Base-by-base conservation (phyloP, 768 basidiomycete species). In the Chalciporus pseudorubinellus region DNA sequence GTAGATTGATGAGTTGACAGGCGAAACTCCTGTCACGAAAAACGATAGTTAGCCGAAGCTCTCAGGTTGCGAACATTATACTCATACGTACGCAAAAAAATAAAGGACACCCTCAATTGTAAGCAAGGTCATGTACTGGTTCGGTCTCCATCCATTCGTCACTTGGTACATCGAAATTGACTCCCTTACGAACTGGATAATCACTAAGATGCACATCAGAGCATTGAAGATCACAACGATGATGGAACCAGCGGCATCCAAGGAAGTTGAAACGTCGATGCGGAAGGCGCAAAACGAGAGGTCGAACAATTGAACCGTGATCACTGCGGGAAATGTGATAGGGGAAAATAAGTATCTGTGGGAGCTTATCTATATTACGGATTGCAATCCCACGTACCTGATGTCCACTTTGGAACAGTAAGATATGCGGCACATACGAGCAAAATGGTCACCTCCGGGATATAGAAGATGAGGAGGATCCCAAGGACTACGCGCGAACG, bases 81-180 rank as follows among this genome's bases (percentile, higher is more conserved):
- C n/a, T n/a, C 14, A 14, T 19, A 46, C 54, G 13, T 48, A 57
- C 55, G 38, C 21, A 12, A 52, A 13, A 14, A 57, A 57, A 40
- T 59, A 59, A 16, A 57, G 11, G 19, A 52, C 20, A 6, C 57
- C 51, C 22, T 59, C 36, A 21, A 29, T 22, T 12, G 44, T 21
- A 12, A 58, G 31, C 36, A 56, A 7, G 12, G 31, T 29, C 29
- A 56, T 50, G 19, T 50, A 56, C 19, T 38, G 44, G n/a, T 58
- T 50, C 31, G 41, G 43, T 39, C n/a, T 43, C 57, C 57, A 49
- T 14, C 22, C 31, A 3, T 34, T 34, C 9, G 50, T 49, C 22
- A n/a, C 24, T 5, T 16, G 12, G 43, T 56, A 34, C 36, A 46
- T 46, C 24, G 26, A 38, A 19, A 52, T 14, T 16, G 50, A 42